A percentile compares a stretch with the other conserved stretches of the same genome.
phyloP scores from a whole-genome alignment of 768 basidiomycete species.

The Panaeolus papilionaceus region DNA sequence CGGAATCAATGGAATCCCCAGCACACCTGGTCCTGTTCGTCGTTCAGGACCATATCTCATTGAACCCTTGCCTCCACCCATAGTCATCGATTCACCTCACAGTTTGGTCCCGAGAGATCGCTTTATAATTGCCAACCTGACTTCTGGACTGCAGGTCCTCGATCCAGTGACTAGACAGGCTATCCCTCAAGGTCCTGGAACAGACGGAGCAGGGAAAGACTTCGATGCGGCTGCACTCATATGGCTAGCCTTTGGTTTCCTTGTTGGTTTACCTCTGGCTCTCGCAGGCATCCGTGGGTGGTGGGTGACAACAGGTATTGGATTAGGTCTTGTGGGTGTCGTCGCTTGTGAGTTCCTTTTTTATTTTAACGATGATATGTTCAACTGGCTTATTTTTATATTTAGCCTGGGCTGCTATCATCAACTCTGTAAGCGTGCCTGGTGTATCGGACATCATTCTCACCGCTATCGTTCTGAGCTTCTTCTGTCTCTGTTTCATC shows the following conservation, averaged over 20 bases:
- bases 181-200: constrained; percentile 52
- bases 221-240: constrained; percentile 56
- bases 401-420: constrained; percentile 67
- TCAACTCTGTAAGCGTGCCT: constrained; percentile 55
- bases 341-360: constrained; percentile 46
- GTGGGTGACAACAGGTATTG: constrained; percentile 60
- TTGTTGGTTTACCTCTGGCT: constrained; percentile 59
- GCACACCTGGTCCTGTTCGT: background rate
- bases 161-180: background rate
- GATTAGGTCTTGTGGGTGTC: constrained; percentile 55
- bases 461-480: constrained; percentile 51
- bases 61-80: background rate
- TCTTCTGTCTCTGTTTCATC: constrained; percentile 57
- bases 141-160: background rate
- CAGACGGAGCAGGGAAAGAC: constrained; percentile 61
- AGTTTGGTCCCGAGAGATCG: background rate
- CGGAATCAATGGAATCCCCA: background rate
- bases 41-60: background rate
- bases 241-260: constrained; percentile 62
- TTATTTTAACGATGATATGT: constrained; percentile 14
- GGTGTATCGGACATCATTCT: constrained; percentile 61
- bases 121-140: constrained; percentile 1
- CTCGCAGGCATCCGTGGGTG: constrained; percentile 62
- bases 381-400: constrained; percentile 8
- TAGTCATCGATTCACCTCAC: background rate